phyloP scores from a whole-genome alignment of 73 alveolate genomes.

The Loxodes magnus region DNA sequence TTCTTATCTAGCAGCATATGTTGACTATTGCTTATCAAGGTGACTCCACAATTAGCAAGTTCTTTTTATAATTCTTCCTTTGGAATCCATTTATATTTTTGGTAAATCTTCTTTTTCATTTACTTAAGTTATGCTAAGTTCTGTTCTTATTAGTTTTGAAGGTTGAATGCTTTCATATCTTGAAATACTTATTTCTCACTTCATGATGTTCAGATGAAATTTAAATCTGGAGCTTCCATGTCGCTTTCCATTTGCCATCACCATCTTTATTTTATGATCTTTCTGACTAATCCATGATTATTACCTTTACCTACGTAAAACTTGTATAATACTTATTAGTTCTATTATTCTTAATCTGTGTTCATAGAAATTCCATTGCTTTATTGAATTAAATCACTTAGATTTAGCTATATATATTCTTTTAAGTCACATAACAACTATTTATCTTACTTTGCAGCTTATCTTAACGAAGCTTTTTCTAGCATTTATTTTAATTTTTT shows the following conservation, averaged over 20 bases:
- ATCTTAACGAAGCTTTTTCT: too few species aligned
- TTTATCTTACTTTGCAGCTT: too few species aligned
- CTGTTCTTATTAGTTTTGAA: neutral
- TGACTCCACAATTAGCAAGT: too few species aligned
- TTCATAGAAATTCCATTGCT: too few species aligned
- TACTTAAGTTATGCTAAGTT: neutral
- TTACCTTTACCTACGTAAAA: slow-evolving; percentile 68
- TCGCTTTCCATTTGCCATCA: slow-evolving; percentile 61
- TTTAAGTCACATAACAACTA: too few species aligned
- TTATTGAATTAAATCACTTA: too few species aligned
- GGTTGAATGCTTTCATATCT: neutral
- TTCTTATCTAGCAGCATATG: slow-evolving; percentile 17
- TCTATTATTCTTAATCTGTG: too few species aligned
- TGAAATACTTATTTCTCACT: neutral
- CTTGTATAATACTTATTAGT: too few species aligned
- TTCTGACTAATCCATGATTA: slow-evolving; percentile 37
- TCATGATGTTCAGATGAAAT: slow-evolving; percentile 40
- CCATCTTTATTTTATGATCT: slow-evolving; percentile 42
- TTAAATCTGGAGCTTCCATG: slow-evolving; percentile 7
- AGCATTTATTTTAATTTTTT: too few species aligned
- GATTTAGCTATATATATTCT: too few species aligned
- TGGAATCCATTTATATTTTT: neutral
- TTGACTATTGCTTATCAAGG: slow-evolving; percentile 5
- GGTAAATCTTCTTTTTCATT: neutral
- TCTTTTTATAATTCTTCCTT: neutral